These are phyloP conservation scores for Gloeostereum incarnatum DNA, from an alignment of 768 basidiomycete species.

Conservation along the genomic window DNA sequence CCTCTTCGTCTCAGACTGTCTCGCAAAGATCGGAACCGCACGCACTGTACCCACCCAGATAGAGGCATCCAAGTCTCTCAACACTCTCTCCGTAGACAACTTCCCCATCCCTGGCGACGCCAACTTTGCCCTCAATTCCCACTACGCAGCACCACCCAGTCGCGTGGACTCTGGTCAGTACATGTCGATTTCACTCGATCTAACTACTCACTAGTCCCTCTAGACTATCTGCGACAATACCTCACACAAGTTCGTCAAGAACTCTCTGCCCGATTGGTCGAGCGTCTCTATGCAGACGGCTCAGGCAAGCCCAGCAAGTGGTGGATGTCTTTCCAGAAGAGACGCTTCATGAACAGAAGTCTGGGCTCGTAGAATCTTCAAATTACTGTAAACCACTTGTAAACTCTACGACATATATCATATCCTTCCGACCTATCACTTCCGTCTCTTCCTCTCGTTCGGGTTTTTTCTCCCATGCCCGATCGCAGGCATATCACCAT, in stretches of 20 bases:
- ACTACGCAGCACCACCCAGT: slow-evolving; percentile 76
- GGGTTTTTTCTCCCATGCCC: slow-evolving; percentile 88
- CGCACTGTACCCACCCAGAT: slow-evolving; percentile 65
- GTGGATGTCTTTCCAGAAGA: slow-evolving; percentile 99
- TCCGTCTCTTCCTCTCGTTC: slow-evolving; percentile 64
- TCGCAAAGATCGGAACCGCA: slow-evolving; percentile 75
- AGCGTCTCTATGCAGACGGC: slow-evolving; percentile 87
- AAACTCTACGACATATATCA: slow-evolving; percentile 7
- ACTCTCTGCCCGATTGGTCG: slow-evolving; percentile 76
- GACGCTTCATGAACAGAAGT: slow-evolving; percentile 92
- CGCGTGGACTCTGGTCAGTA: slow-evolving; percentile 73
- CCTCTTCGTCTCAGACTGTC: slow-evolving; percentile 95
- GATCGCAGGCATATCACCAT: slow-evolving; percentile 71
- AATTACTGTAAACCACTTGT: slow-evolving; percentile 10
- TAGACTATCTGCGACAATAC: slow-evolving; percentile 88
- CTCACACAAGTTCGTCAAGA: slow-evolving; percentile 92
- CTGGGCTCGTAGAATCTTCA: slow-evolving; percentile 44
- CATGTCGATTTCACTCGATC: neutral
- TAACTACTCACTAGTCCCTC: neutral
- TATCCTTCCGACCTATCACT: slow-evolving; percentile 32
- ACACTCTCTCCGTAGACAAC: slow-evolving; percentile 87
- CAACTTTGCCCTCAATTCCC: slow-evolving; percentile 85
- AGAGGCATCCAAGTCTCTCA: slow-evolving; percentile 81
- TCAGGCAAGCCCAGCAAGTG: slow-evolving; percentile 96
- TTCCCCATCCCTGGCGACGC: slow-evolving; percentile 96